phyloP scores from a whole-genome alignment of 1,139 yeast species.

The Hanseniaspora uvarum region DNA sequence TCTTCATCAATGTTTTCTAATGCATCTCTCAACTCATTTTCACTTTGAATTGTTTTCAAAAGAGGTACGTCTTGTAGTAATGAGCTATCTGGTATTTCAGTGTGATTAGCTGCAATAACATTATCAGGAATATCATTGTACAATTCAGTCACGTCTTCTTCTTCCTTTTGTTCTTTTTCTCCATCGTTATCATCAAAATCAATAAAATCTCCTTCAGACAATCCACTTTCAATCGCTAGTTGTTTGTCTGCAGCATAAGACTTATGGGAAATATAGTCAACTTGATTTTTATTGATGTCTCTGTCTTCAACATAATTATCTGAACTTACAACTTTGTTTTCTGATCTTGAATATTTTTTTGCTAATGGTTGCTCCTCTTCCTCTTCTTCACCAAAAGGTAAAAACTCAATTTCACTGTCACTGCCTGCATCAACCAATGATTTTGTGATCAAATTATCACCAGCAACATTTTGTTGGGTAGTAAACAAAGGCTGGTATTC shows the following conservation, averaged over 20 bases:
- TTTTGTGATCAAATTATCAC: background rate
- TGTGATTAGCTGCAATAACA: background rate
- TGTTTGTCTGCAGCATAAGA: background rate
- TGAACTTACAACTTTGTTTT: background rate
- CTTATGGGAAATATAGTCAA: background rate
- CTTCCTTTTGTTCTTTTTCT: background rate
- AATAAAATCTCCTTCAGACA: background rate
- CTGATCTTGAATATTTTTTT: background rate
- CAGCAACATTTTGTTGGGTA: background rate
- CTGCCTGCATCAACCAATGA: conserved; percentile 1
- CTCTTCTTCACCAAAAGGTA: conserved; percentile 3
- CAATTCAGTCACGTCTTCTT: conserved; percentile 7
- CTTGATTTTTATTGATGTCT: background rate
- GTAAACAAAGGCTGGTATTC: background rate
- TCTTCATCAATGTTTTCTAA: conserved; percentile 14
- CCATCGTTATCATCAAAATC: background rate
- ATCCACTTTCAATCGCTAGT: background rate
- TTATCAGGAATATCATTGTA: conserved; percentile 15
- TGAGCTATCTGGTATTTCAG: background rate
- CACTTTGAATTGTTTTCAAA: conserved; percentile 12
- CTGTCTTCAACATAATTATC: background rate
- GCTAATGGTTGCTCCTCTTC: background rate
- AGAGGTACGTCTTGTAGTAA: conserved; percentile 13
- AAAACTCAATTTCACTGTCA: conserved; percentile 12
- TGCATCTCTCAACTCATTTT: conserved; percentile 9